These are phyloP conservation scores for Chaetomium olivaceum DNA, from an alignment of 2,329 filamentous ascomycete genomes.

Conservation along the genomic window DNA sequence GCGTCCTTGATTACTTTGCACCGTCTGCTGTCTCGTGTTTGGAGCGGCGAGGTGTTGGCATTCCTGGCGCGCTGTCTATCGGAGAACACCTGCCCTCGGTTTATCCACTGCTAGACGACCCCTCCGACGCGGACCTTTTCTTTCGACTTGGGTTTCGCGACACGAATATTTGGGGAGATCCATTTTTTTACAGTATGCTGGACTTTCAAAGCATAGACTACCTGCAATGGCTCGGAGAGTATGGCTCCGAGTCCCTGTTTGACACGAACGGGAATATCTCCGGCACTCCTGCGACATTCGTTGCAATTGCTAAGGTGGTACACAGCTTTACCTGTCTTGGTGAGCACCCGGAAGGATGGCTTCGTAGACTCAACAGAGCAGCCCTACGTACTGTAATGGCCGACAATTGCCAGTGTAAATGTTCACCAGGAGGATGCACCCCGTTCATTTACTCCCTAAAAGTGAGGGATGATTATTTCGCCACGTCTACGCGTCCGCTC, in stretches of 20 bases:
- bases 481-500: too few relatives aligned
- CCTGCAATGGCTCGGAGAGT: conserved; percentile 1
- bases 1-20: conserved; percentile 1
- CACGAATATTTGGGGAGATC: not conserved
- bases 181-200: too few relatives aligned
- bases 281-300: not conserved
- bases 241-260: not conserved
- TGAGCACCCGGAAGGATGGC: not conserved
- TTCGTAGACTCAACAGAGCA: not conserved
- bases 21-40: not conserved
- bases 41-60: not conserved
- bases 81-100: not conserved
- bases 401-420: conserved; percentile 10
- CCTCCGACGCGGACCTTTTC: conserved; percentile 1
- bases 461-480: too few relatives aligned
- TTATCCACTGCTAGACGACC: not conserved
- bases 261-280: not conserved
- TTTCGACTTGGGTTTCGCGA: conserved; percentile 8
- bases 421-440: conserved; percentile 10
- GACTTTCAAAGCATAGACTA: too few relatives aligned
- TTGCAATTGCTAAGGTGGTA: not conserved
- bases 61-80: not conserved
- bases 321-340: too few relatives aligned
- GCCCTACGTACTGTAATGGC: not conserved
- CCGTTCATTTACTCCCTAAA: not conserved